phyloP scores from a whole-genome alignment of 257 asterid species.

The Nicotiana knightiana region DNA sequence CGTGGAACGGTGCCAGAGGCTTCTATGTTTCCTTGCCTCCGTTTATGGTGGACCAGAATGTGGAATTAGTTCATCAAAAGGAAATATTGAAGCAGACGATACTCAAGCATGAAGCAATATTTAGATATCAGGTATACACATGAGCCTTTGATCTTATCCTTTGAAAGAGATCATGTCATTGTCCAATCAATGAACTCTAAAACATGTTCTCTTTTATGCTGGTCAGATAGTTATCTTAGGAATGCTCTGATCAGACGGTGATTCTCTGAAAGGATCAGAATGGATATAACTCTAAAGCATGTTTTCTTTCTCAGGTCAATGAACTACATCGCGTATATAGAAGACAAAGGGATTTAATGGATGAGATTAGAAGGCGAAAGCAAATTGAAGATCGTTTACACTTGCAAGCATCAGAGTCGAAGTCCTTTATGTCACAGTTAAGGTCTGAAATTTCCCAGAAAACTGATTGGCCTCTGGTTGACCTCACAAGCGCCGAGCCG shows the following conservation, averaged over 20 bases:
- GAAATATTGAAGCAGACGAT: slow-evolving; percentile 48
- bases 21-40: slow-evolving; percentile 23
- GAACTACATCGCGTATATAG: slow-evolving; percentile 64
- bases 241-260: neutral
- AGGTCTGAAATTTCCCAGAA: slow-evolving; percentile 30
- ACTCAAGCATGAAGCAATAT: slow-evolving; percentile 62
- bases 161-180: neutral
- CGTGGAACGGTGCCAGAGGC: slow-evolving; percentile 30
- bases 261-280: neutral
- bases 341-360: slow-evolving; percentile 66
- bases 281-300: neutral
- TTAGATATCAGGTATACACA: slow-evolving; percentile 59
- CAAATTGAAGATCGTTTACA: slow-evolving; percentile 21
- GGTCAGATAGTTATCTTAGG: neutral
- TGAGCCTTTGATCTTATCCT: neutral
- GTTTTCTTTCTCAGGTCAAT: slow-evolving; percentile 43
- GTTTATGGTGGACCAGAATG: slow-evolving; percentile 18
- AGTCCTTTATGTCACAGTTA: slow-evolving; percentile 23
- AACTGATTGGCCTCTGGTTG: slow-evolving; percentile 27
- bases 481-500: slow-evolving; percentile 18
- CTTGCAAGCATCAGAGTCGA: slow-evolving; percentile 27
- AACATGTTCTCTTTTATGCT: too few species aligned
- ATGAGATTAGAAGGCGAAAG: slow-evolving; percentile 36
- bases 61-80: slow-evolving; percentile 28
- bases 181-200: neutral